A percentile compares a stretch with the other conserved stretches of the same genome.
phyloP scores from a whole-genome alignment of 352 stramenopile genomes.

The Pythium dissotocum region DNA sequence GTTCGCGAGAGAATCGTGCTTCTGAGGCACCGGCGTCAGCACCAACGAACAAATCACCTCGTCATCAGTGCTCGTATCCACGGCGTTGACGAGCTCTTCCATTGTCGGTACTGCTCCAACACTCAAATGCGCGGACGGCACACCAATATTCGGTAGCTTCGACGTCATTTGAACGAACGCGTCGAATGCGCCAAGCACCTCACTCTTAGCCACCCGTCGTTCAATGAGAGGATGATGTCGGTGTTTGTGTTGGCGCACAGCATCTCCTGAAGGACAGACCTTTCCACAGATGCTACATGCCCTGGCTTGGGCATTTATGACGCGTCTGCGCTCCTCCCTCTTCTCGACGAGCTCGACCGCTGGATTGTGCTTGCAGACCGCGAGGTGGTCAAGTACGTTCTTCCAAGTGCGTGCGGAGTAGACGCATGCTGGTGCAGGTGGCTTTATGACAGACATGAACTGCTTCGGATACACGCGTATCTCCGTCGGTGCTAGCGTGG shows the following conservation, averaged over 20 bases:
- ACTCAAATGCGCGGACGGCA: too few relatives aligned
- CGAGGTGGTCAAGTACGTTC: background rate
- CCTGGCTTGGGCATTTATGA: background rate
- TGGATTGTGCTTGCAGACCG: background rate
- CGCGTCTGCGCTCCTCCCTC: background rate
- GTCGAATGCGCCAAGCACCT: background rate
- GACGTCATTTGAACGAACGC: background rate
- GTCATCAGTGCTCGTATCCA: too few relatives aligned
- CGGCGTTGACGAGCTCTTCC: too few relatives aligned
- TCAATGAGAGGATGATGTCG: background rate
- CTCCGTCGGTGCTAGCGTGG: background rate
- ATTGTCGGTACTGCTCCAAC: background rate
- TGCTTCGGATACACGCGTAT: background rate
- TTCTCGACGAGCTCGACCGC: background rate
- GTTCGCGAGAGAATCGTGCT: too few relatives aligned
- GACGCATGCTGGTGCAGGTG: background rate
- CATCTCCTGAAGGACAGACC: background rate
- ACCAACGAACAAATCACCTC: too few relatives aligned
- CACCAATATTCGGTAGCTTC: background rate
- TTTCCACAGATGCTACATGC: background rate
- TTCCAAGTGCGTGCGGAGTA: background rate
- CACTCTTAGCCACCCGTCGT: background rate
- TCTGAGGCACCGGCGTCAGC: too few relatives aligned
- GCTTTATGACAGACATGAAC: background rate
- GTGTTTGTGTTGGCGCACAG: background rate